phyloP scores from a whole-genome alignment of 148 eudicot genomes.

The Polygonum maritimum region DNA sequence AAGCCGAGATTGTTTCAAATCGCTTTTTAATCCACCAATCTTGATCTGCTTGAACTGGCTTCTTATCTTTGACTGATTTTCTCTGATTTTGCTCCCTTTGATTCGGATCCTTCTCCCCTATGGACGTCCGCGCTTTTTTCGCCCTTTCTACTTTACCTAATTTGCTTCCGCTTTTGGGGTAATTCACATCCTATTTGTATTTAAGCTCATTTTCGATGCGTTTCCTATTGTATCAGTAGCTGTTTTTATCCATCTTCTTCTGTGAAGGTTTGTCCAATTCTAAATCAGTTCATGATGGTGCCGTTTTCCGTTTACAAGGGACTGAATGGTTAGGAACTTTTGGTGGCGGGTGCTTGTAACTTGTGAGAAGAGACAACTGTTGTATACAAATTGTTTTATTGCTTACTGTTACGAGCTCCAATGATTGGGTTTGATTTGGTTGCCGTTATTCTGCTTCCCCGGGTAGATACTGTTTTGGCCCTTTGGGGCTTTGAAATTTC shows the following conservation, averaged over 20 bases:
- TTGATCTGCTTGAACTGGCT: not conserved
- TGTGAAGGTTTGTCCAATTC: slow-evolving; percentile 1
- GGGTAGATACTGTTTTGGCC: not conserved
- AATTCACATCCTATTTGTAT: not conserved
- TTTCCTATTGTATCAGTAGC: not conserved
- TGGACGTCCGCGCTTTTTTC: not conserved
- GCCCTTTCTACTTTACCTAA: slow-evolving; percentile 2
- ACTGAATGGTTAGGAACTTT: not conserved
- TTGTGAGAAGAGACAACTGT: not conserved
- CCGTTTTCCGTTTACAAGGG: not conserved
- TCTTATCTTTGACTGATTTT: not conserved
- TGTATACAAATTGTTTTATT: not conserved
- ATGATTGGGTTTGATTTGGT: slow-evolving; percentile 4
- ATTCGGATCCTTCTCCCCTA: slow-evolving; percentile 10
- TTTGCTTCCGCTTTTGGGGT: not conserved
- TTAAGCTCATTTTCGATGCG: not conserved
- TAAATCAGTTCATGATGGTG: not conserved
- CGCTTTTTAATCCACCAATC: not conserved
- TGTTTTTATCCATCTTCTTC: not conserved
- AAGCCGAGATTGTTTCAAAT: not conserved
- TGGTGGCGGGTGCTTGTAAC: not conserved
- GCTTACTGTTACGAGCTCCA: not conserved
- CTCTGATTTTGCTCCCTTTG: slow-evolving; percentile 4
- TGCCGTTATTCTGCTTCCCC: slow-evolving; percentile 1
- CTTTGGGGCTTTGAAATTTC: slow-evolving; percentile 4